A percentile compares a stretch with the other conserved stretches of the same genome.
These are phyloP conservation scores for Sporisorium scitamineum DNA, from an alignment of 1,284 basidiomycete species.

Conservation along the genomic window DNA sequence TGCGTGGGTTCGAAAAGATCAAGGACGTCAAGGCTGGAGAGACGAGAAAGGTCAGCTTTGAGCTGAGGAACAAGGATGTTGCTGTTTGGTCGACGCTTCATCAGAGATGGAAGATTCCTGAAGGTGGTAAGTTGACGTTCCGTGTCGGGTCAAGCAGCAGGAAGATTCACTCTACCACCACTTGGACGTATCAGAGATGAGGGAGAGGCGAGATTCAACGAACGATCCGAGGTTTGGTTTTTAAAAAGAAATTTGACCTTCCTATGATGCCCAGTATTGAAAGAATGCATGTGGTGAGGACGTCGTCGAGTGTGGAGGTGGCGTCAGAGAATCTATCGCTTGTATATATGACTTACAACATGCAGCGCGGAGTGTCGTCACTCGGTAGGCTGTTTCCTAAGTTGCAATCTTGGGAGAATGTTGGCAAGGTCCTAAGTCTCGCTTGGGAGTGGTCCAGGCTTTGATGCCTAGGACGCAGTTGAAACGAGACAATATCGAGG, in stretches of 20 bases:
- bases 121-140: constrained; percentile 30
- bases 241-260: not conserved
- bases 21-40: constrained; percentile 33
- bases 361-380: too few relatives aligned
- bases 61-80: constrained; percentile 45
- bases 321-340: too few relatives aligned
- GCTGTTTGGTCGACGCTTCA: constrained; percentile 33
- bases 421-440: too few relatives aligned
- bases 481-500: too few relatives aligned
- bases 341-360: too few relatives aligned
- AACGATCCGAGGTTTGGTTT: not conserved
- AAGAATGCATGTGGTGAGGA: too few relatives aligned
- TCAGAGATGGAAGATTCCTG: constrained; percentile 48
- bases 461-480: too few relatives aligned
- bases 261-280: too few relatives aligned
- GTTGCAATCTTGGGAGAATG: too few relatives aligned
- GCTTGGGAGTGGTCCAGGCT: too few relatives aligned
- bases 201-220: not conserved
- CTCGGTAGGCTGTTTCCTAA: too few relatives aligned
- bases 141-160: constrained; percentile 28
- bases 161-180: constrained; percentile 18
- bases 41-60: constrained; percentile 43
- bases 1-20: constrained; percentile 60
- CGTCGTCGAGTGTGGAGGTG: too few relatives aligned
- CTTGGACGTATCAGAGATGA: constrained; percentile 13